Evolutionary conservation across 345 rosid species (phyloP).

Genomic region (Eucalyptus erythrocorys): DNA sequence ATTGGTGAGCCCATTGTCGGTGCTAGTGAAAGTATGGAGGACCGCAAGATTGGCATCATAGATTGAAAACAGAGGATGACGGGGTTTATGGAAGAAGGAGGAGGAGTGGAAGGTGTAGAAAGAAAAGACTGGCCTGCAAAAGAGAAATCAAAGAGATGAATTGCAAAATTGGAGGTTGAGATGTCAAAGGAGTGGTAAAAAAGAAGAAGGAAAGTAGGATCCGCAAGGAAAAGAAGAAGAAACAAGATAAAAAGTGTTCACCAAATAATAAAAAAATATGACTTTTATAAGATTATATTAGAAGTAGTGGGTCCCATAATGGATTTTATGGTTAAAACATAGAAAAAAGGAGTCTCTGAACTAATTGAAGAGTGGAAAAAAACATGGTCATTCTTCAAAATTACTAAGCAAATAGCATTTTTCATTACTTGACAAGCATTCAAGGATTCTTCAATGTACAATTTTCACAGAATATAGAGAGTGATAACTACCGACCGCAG

Average conservation of each 20-base stretch:
- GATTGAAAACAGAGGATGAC: no score
- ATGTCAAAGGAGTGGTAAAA: background rate
- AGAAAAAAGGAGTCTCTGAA: no score
- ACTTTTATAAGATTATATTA: no score
- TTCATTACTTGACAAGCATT: background rate
- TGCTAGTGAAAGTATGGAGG: background rate
- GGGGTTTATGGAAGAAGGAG: background rate
- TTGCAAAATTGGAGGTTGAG: background rate
- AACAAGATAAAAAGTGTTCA: background rate
- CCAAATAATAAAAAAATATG: no score
- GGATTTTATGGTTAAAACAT: background rate
- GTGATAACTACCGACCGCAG: background rate
- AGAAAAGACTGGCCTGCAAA: background rate
- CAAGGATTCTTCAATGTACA: background rate
- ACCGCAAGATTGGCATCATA: background rate
- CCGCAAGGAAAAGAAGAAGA: background rate
- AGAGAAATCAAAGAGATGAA: background rate
- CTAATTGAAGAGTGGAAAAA: background rate
- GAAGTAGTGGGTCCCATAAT: background rate
- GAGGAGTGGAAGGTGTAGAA: background rate
- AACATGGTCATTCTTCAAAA: no score
- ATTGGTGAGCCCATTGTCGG: rapidly evolving
- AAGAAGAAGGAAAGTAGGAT: background rate
- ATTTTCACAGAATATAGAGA: background rate
- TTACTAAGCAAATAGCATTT: no score